A percentile compares a stretch with the other conserved stretches of the same genome.
phyloP scores from a whole-genome alignment of 257 asterid species.

The Cinchona pubescens region DNA sequence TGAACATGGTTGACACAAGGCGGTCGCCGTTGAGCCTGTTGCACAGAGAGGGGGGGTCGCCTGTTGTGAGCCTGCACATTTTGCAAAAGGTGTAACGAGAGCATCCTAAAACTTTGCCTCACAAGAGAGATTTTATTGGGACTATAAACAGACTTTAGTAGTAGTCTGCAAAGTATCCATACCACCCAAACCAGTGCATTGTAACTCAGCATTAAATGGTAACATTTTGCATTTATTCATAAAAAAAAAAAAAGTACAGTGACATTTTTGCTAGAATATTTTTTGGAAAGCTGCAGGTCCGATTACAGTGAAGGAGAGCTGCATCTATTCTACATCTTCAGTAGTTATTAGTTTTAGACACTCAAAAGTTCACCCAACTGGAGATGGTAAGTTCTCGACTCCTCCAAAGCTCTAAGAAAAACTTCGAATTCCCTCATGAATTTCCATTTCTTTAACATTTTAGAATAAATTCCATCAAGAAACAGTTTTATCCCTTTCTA shows the following conservation, averaged over 20 bases:
- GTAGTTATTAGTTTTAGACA: neutral
- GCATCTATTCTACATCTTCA: neutral
- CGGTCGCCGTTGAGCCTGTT: slow-evolving; percentile 58
- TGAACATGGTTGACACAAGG: slow-evolving; percentile 40
- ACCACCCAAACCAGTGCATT: neutral
- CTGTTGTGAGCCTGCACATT: slow-evolving; percentile 64
- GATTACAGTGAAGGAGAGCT: neutral
- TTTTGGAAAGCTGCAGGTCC: neutral
- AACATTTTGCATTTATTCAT: neutral
- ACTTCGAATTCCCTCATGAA: neutral
- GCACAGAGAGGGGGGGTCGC: slow-evolving; percentile 72
- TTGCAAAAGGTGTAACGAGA: slow-evolving; percentile 18
- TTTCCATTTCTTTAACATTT: neutral
- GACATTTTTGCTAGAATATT: neutral
- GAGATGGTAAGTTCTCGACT: neutral
- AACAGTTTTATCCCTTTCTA: neutral
- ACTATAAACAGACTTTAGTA: neutral
- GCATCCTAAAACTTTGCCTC: neutral
- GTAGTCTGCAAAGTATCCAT: neutral
- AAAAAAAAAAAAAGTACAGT: too few species aligned
- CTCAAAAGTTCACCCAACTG: neutral
- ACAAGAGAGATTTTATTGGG: neutral
- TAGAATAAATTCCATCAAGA: neutral
- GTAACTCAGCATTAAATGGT: neutral
- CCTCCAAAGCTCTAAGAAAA: neutral